phyloP scores from a whole-genome alignment of 345 rosid species.

The Salix exigua region DNA sequence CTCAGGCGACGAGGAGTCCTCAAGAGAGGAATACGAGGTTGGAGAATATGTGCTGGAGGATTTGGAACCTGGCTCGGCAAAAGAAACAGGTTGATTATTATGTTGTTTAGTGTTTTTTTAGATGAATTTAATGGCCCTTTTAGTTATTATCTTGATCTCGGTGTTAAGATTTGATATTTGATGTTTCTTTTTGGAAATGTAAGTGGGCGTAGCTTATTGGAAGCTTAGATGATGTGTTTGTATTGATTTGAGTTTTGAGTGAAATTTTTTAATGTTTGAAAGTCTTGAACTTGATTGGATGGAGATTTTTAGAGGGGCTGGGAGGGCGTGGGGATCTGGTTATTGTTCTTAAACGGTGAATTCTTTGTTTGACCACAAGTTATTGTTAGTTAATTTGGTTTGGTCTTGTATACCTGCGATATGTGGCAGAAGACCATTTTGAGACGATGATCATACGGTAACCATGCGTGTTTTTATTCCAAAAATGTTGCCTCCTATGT shows the following conservation, averaged over 20 bases:
- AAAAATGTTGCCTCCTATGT: too few relatives aligned
- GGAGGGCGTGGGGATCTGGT: background rate
- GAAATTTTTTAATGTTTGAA: background rate
- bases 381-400: background rate
- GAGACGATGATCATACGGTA: too few relatives aligned
- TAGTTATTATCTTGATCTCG: background rate
- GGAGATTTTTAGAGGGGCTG: background rate
- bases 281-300: background rate
- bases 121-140: background rate
- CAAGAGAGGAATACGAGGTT: slow-evolving; percentile 94
- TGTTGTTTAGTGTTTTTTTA: background rate
- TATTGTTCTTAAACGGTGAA: background rate
- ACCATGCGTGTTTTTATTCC: too few relatives aligned
- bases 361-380: background rate
- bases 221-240: background rate
- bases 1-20: slow-evolving; percentile 94
- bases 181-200: background rate
- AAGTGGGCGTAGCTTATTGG: background rate
- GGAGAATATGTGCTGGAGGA: slow-evolving; percentile 99
- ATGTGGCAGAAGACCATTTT: too few relatives aligned
- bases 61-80: slow-evolving; percentile 98
- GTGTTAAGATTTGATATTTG: background rate
- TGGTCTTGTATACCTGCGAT: background rate
- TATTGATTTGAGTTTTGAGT: background rate
- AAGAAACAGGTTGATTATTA: slow-evolving; percentile 77